These are phyloP conservation scores for Blastosporella zonata DNA, from an alignment of 1,284 basidiomycete genomes.

Conservation along the genomic window DNA sequence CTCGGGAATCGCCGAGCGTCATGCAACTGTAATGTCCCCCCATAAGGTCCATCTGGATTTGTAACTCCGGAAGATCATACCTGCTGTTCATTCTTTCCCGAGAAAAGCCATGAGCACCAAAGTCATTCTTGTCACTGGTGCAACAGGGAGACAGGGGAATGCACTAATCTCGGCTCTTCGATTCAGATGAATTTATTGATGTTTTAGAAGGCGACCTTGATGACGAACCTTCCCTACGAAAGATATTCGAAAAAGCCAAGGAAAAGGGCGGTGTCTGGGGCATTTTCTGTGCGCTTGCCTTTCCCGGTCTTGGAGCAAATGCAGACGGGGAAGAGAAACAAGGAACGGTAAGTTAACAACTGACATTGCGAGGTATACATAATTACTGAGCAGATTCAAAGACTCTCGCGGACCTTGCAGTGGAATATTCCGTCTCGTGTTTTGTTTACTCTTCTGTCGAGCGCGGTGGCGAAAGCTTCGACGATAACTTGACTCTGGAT, in stretches of 20 bases:
- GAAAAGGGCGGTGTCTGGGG: constrained; percentile 35
- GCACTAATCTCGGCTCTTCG: constrained; percentile 33
- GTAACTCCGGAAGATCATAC: too few relatives aligned
- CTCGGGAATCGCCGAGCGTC: too few relatives aligned
- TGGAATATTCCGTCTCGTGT: constrained; percentile 30
- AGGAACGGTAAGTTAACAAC: constrained; percentile 31
- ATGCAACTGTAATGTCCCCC: too few relatives aligned
- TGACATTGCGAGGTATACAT: neutral
- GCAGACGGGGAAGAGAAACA: constrained; percentile 38
- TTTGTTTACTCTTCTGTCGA: constrained; percentile 38
- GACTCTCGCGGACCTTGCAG: constrained; percentile 33
- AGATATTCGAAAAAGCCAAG: constrained; percentile 38
- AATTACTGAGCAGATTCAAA: constrained; percentile 10
- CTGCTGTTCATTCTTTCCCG: neutral
- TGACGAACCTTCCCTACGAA: constrained; percentile 26
- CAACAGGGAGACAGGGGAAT: constrained; percentile 44
- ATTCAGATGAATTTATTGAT: constrained; percentile 25
- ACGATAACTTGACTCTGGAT: constrained; percentile 28
- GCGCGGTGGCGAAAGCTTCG: constrained; percentile 33
- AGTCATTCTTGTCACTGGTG: constrained; percentile 37
- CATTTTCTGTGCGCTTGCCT: constrained; percentile 38
- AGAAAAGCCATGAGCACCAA: constrained; percentile 11
- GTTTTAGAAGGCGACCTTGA: constrained; percentile 38
- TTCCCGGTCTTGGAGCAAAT: constrained; percentile 38
- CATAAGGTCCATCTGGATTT: too few relatives aligned